Evolutionary conservation across 163 green algal genomes (phyloP), one percentile per base, ranked within the genome.

Genomic region (Prototheca stagnorum): DNA sequence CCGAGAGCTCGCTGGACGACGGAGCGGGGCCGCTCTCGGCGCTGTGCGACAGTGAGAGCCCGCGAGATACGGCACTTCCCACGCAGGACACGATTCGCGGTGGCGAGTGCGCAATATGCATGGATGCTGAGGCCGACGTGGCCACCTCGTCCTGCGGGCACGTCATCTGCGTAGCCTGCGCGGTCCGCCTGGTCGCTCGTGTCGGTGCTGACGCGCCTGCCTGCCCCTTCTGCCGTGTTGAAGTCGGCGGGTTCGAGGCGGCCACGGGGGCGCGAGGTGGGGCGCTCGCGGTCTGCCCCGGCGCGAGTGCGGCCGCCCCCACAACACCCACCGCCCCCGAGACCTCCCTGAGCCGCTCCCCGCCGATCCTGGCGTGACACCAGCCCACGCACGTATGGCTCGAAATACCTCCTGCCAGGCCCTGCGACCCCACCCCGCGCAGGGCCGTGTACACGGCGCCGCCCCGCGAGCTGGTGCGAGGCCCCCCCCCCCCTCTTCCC

Each of bases 31-130:
- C n/a, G n/a, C n/a, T n/a, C n/a, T n/a, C n/a, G n/a, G n/a, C n/a
- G n/a, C n/a, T n/a, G n/a, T n/a, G n/a, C n/a, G n/a, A n/a, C n/a
- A n/a, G n/a, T n/a, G n/a, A n/a, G n/a, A n/a, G 33, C 33, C 33
- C 33, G 33, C 33, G 33, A 11, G 33, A 11, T 11, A 39, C 33
- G 33, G 14, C 33, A 14, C 14, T 14, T 39, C 33, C 11, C 11
- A 39, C 33, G 33, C 33, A 11, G 33, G 33, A 39, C 33, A 39
- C 11, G 33, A 39, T 23, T 21, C 40, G 22, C 17, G 5, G 5
- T 6, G 40, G 8, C 40, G 40, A 47, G 40, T 47, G 40, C 40
- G n/a, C 9, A 21, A 47, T 47, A 21, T 47, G 40, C 40, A 47
- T 47, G 40, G 40, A 47, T 15, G 40, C 40, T 9, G 20, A 9